These are phyloP conservation scores for Beauveria australis DNA, from an alignment of 2,329 filamentous ascomycete species.

Conservation along the genomic window DNA sequence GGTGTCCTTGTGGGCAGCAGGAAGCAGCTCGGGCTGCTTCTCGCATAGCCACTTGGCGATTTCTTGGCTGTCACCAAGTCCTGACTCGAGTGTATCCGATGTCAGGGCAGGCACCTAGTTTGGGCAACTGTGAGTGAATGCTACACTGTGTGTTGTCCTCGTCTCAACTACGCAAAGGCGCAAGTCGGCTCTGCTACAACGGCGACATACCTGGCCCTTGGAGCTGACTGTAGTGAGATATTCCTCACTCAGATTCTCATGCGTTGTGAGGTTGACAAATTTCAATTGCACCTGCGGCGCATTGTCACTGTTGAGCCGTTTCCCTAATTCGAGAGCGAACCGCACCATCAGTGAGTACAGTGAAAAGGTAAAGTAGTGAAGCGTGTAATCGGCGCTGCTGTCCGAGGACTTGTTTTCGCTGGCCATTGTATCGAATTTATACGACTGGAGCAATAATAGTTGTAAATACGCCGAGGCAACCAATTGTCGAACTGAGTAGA, in stretches of 20 bases:
- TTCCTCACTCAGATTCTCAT: slow-evolving; percentile 21
- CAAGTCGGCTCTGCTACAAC: background rate
- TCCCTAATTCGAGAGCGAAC: slow-evolving; percentile 21
- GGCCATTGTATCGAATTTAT: background rate
- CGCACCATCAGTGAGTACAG: slow-evolving; percentile 25
- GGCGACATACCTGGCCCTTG: slow-evolving; percentile 20
- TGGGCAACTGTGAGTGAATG: background rate
- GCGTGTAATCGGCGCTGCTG: slow-evolving; percentile 16
- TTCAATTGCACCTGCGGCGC: slow-evolving; percentile 19
- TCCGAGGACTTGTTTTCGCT: background rate
- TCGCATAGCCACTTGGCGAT: slow-evolving; percentile 23
- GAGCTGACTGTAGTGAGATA: slow-evolving; percentile 21
- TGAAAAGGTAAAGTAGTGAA: slow-evolving; percentile 24
- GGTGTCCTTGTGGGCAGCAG: slow-evolving; percentile 15
- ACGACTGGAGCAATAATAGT: too few relatives aligned
- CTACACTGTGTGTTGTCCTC: background rate
- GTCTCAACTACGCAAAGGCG: background rate
- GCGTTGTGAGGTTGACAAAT: slow-evolving; percentile 20
- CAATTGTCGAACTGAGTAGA: background rate
- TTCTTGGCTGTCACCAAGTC: slow-evolving; percentile 20
- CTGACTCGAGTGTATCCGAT: slow-evolving; percentile 16
- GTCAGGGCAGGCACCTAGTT: slow-evolving; percentile 21
- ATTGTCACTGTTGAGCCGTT: slow-evolving; percentile 17
- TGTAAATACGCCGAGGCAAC: background rate
- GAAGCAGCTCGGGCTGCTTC: slow-evolving; percentile 21